These are phyloP conservation scores for Aspergillus piperis DNA, from an alignment of 2,329 filamentous ascomycete species.

Conservation along the genomic window DNA sequence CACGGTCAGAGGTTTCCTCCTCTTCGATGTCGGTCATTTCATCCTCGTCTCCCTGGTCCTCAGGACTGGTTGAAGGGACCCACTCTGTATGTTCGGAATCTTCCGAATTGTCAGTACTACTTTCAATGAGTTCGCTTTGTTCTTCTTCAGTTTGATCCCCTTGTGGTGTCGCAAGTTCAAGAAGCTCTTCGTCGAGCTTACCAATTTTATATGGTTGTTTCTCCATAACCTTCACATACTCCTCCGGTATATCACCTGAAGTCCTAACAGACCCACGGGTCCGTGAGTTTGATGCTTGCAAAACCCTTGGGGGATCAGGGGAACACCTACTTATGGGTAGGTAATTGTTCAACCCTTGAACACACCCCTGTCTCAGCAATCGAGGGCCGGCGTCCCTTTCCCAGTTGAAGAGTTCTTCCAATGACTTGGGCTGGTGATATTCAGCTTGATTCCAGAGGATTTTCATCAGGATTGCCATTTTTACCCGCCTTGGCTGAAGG, in stretches of 20 bases:
- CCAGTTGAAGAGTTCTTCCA: conserved; percentile 19
- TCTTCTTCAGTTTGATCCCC: too few species aligned
- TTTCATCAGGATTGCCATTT: conserved; percentile 8
- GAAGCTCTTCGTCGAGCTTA: too few species aligned
- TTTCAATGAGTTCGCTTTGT: too few species aligned
- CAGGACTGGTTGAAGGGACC: too few species aligned
- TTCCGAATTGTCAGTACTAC: too few species aligned
- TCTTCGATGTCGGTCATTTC: too few species aligned
- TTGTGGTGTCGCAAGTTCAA: too few species aligned
- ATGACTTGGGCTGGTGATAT: conserved; percentile 20
- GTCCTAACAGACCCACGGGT: conserved; percentile 16
- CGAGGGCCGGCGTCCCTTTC: conserved; percentile 34
- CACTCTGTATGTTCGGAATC: too few species aligned
- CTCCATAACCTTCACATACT: background rate
- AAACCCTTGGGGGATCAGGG: conserved; percentile 16
- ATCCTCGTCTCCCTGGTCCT: too few species aligned
- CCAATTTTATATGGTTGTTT: background rate
- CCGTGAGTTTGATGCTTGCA: background rate
- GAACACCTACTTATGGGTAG: conserved; percentile 30
- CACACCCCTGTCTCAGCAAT: conserved; percentile 24
- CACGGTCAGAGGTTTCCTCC: too few species aligned
- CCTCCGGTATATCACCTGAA: background rate
- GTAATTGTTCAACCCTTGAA: conserved; percentile 5
- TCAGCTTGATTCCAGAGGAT: conserved; percentile 28
- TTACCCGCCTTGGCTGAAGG: background rate